phyloP scores from a whole-genome alignment of 1,284 basidiomycete species.

The Marasmius oreades region DNA sequence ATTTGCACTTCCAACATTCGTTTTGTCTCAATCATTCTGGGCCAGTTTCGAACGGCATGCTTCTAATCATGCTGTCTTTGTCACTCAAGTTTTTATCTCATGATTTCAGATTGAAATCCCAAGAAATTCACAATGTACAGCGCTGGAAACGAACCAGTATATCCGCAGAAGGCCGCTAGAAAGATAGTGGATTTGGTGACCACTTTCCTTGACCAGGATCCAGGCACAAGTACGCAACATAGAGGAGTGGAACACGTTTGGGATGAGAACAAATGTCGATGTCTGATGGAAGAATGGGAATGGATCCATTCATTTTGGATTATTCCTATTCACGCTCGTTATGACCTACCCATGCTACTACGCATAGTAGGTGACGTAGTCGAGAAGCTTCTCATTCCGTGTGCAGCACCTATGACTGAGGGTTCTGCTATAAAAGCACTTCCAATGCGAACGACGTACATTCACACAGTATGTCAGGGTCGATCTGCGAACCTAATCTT shows the following conservation, averaged over 20 bases:
- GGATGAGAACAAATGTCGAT: neutral
- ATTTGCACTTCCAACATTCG: slow-evolving; percentile 12
- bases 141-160: slow-evolving; percentile 8
- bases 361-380: neutral
- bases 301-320: too few relatives aligned
- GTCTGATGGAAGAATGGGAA: neutral
- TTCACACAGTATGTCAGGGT: too few relatives aligned
- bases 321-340: too few relatives aligned
- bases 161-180: slow-evolving; percentile 7
- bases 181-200: slow-evolving; percentile 10
- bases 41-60: slow-evolving; percentile 8
- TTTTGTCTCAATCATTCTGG: slow-evolving; percentile 5
- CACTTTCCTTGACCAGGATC: neutral
- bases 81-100: too few relatives aligned
- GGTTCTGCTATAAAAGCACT: neutral
- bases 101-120: slow-evolving; percentile 6
- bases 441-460: neutral
- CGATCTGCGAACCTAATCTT: neutral
- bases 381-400: neutral
- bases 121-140: neutral
- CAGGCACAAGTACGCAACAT: neutral
- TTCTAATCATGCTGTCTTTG: too few relatives aligned
- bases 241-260: neutral
- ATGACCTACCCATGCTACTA: neutral
- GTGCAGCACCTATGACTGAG: neutral